Evolutionary conservation across 176 grass and related monocot species (phyloP), one percentile per base, ranked within the genome.

Genomic region (Bolboschoenus planiculmis): DNA sequence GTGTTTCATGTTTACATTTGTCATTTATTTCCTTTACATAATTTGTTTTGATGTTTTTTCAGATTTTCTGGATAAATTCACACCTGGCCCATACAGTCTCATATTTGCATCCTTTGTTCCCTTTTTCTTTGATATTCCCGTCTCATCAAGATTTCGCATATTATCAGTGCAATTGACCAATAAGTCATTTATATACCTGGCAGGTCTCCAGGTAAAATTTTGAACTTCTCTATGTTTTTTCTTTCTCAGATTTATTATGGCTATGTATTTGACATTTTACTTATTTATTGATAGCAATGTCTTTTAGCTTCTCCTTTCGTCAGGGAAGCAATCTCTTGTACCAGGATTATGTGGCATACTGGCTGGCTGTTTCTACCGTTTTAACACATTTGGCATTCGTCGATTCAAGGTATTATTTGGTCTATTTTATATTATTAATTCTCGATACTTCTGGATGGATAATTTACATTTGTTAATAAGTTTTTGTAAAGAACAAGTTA

Each of bases 131-230:
- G 92, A 95, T 70, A 99, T 95, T 85, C 96, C 96, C n/a, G 42
- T 99, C 47, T 87, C 92, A 48, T 93, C 87, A 65, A 87, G 79
- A 76, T 93, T 98, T 54, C 91, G 86, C 24, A 90, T 99, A 91
- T 93, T 91, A 83, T 87, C 89, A 24, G 1, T 91, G 56, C 81
- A 81, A 24, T 88, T 94, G 53, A 93, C 59, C 88, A 90, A 99
- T 31, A 99, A 99, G 51, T 95, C 87, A 46, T 95, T 95, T 73
- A 82, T 99, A 89, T 99, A 99, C 89, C 82, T 99, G 86, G 92
- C 91, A 35, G 92, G 92, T 75, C 82, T 99, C 80, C 96, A 95
- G 96, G 96, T 99, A n/a, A 73, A 37, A 35, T 81, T 42, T 68
- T 67, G 34, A 6, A 40, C 51, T 79, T 68, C 34, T 13, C 27